Conservation (phyloP, 73 alveolate genomes). For the Tetrahymena borealis region DNA sequence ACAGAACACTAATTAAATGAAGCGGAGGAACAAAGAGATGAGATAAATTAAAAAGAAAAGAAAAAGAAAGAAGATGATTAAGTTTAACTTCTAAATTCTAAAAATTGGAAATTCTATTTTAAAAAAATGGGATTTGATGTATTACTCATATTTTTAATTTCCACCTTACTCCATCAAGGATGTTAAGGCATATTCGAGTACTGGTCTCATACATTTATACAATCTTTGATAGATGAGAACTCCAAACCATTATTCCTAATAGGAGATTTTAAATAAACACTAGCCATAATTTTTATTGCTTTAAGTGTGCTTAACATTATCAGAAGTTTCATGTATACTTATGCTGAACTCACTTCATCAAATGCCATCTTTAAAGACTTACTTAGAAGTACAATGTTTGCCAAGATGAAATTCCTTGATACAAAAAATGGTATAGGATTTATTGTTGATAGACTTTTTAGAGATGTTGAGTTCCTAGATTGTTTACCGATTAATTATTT, state of each 20-base stretch:
- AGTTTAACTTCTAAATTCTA: neutral
- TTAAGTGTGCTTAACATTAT: conserved; percentile 4
- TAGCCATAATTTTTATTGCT: neutral
- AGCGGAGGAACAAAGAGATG: conserved; percentile 17
- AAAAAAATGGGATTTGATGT: conserved; percentile 13
- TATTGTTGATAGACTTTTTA: neutral
- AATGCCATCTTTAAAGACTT: conserved; percentile 14
- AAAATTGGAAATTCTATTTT: conserved; percentile 19
- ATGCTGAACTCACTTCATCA: conserved; percentile 20
- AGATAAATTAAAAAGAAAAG: conserved; percentile 19
- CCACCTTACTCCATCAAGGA: conserved; percentile 13
- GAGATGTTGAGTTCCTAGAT: neutral
- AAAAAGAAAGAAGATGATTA: conserved; percentile 14
- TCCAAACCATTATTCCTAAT: neutral
- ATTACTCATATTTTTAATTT: neutral
- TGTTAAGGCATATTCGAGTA: conserved; percentile 23
- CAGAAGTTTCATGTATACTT: conserved; percentile 27
- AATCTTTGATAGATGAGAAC: neutral
- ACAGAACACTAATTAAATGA: neutral
- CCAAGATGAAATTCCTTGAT: neutral
- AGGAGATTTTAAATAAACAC: neutral
- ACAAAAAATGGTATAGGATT: neutral
- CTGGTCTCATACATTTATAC: conserved; percentile 14
- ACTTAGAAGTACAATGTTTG: conserved; percentile 4
- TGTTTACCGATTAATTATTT: neutral